A percentile compares a stretch with the other conserved stretches of the same genome.
Conservation (phyloP, 1,139 yeast species). For the Candida sojae region DNA sequence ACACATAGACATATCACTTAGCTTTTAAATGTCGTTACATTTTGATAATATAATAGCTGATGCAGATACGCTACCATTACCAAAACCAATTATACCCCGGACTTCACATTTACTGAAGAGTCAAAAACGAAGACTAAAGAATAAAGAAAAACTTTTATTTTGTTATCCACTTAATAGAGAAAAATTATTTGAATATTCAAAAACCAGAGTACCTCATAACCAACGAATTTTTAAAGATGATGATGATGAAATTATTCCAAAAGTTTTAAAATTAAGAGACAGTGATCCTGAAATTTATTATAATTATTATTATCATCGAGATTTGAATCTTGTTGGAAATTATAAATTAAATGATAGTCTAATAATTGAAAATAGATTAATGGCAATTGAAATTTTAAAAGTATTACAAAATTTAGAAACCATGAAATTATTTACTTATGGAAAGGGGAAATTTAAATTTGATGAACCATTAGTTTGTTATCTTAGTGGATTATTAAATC, state of each 20-base stretch:
- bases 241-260: neutral
- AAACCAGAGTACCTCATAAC: neutral
- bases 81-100: neutral
- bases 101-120: neutral
- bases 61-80: constrained; percentile 5
- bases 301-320: neutral
- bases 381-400: neutral
- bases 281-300: neutral
- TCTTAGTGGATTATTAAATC: neutral
- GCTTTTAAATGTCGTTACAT: neutral
- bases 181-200: neutral
- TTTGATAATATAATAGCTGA: neutral
- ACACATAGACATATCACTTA: too few species aligned
- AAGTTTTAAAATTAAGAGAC: neutral
- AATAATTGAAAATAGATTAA: neutral
- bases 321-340: neutral
- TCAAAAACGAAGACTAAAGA: neutral
- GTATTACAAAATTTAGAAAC: neutral
- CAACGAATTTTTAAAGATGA: neutral
- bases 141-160: neutral
- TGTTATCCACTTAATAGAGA: neutral
- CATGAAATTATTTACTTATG: neutral
- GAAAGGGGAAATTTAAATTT: neutral
- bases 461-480: neutral
- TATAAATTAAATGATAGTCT: neutral